These are phyloP conservation scores for Salix koriyanagi DNA, from an alignment of 345 rosid species.

Conservation along the genomic window DNA sequence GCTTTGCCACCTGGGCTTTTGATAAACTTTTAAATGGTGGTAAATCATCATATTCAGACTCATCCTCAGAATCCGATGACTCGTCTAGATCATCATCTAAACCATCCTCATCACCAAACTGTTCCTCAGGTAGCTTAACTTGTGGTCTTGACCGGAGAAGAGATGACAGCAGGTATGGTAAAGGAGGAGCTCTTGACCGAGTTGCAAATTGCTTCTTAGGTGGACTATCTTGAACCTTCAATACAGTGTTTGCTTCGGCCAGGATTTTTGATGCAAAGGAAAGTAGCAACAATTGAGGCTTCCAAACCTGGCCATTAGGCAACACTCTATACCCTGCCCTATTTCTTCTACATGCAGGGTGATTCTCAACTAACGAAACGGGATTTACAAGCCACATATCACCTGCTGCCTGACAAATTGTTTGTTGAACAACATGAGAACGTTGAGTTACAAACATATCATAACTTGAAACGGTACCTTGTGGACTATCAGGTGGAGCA, in stretches of 20 bases:
- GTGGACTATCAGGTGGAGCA: conserved; percentile 98
- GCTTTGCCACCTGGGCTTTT: conserved; percentile 65
- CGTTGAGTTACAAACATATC: conserved; percentile 97
- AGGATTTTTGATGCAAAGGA: conserved; percentile 95
- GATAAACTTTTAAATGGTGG: conserved; percentile 82
- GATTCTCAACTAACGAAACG: conserved; percentile 92
- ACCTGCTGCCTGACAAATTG: conserved; percentile 98
- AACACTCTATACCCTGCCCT: conserved; percentile 95
- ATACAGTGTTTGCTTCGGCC: conserved; percentile 80
- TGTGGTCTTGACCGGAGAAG: conserved; percentile 92
- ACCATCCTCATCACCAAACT: conserved; percentile 70
- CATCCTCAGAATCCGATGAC: conserved; percentile 79
- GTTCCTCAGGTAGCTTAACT: conserved; percentile 86
- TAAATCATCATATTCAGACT: conserved; percentile 69
- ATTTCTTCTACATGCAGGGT: conserved; percentile 94
- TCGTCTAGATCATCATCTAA: conserved; percentile 71
- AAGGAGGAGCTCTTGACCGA: conserved; percentile 71
- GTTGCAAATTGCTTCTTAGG: conserved; percentile 70
- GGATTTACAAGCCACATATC: conserved; percentile 99
- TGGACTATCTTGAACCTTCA: conserved; percentile 78
- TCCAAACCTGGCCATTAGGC: conserved; percentile 99
- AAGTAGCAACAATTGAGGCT: conserved; percentile 85
- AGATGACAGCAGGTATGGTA: conserved; percentile 83
- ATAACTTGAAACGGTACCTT: conserved; percentile 87
- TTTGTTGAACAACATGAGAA: conserved; percentile 89